A percentile compares a stretch with the other conserved stretches of the same genome.
phyloP scores from a whole-genome alignment of 75 land plant species.

The Isoetes taiwanensis region DNA sequence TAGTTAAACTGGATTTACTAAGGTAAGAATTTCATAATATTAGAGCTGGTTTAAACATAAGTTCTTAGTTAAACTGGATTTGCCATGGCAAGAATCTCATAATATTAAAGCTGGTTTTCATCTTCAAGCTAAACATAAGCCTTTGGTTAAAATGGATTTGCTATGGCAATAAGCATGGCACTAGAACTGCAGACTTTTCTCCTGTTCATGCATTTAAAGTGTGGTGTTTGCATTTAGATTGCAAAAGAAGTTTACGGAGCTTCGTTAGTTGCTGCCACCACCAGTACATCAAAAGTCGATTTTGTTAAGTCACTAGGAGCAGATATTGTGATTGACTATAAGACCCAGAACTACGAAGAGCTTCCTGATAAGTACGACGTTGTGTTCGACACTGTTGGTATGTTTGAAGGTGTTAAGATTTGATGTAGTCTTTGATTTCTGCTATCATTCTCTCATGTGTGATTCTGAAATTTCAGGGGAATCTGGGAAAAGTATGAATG shows the following conservation, averaged over 20 bases:
- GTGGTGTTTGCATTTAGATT: slow-evolving; percentile 20
- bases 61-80: no score
- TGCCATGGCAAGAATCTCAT: background rate
- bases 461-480: slow-evolving; percentile 25
- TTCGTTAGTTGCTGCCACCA: slow-evolving; percentile 28
- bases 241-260: slow-evolving; percentile 43
- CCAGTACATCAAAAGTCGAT: slow-evolving; percentile 30
- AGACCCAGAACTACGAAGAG: slow-evolving; percentile 26
- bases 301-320: slow-evolving; percentile 37
- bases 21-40: no score
- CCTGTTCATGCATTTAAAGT: no score
- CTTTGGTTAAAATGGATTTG: background rate
- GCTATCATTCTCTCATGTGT: background rate
- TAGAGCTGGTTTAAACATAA: no score
- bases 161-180: background rate
- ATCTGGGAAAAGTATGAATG: slow-evolving; percentile 22
- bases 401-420: background rate
- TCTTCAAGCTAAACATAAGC: background rate
- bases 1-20: no score
- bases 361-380: slow-evolving; percentile 38
- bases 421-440: background rate
- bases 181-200: background rate
- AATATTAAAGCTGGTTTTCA: background rate
- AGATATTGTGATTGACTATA: slow-evolving; percentile 42
- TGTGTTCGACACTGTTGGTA: slow-evolving; percentile 45